These are phyloP conservation scores for Fusarium nanum DNA, from an alignment of 2,329 filamentous ascomycete species.

Conservation along the genomic window DNA sequence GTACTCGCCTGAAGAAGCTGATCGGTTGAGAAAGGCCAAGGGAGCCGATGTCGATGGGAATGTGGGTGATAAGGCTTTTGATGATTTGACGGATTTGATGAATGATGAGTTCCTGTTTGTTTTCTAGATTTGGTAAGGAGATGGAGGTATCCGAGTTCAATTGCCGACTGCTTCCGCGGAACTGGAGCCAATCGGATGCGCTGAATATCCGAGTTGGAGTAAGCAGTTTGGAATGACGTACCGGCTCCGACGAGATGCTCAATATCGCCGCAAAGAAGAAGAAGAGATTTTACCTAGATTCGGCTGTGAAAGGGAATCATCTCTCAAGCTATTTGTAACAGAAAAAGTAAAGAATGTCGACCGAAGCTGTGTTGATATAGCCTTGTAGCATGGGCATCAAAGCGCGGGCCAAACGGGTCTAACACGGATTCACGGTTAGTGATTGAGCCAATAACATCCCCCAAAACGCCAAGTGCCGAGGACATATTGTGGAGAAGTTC, in stretches of 20 bases:
- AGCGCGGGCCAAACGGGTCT: accelerated
- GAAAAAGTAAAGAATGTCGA: no score
- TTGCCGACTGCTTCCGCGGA: conserved; percentile 22
- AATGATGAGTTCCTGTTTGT: conserved; percentile 41
- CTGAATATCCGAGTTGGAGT: not conserved
- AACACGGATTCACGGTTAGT: accelerated
- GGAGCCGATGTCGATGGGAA: conserved; percentile 8
- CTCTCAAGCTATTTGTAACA: no score
- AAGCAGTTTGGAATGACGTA: not conserved
- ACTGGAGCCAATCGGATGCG: conserved; percentile 24
- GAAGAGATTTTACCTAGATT: no score
- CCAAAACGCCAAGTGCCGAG: conserved; percentile 1
- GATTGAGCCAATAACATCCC: accelerated
- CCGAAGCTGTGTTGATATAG: not conserved
- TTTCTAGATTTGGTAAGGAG: no score
- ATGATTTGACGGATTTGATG: conserved; percentile 38
- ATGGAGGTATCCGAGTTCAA: not conserved
- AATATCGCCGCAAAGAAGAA: not conserved
- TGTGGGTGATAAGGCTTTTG: conserved; percentile 25
- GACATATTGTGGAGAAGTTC: not conserved
- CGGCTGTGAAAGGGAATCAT: no score
- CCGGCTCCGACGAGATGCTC: not conserved
- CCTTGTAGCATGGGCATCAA: not conserved
- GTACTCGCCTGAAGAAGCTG: conserved; percentile 45
- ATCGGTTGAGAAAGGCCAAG: conserved; percentile 52